Evolutionary conservation across 1,284 basidiomycete species (phyloP), one percentile per base, ranked within the genome.

Genomic region (Sanguinoderma infundibulare): DNA sequence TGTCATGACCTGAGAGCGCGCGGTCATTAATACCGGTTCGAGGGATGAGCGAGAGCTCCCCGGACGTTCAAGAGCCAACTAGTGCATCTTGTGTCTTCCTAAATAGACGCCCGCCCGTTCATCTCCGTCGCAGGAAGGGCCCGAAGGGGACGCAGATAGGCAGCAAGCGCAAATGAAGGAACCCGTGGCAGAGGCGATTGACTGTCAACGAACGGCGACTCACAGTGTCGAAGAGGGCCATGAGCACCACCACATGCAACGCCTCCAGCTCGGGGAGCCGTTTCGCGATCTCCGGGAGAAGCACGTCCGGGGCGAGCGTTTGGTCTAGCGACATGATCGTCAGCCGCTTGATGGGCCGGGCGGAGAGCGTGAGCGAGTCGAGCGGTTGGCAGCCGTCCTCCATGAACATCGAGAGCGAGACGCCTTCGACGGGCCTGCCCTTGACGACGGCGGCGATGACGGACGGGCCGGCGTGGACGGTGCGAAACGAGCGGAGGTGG

Each of bases 281-380:
- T 47, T 68, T 63, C 3, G 82, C 76, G 6, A 88, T 75, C 55
- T 82, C 80, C 3, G 73, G 64, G 26, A 88, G 71, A 52, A 88
- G 72, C 47, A 75, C 72, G 1, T 74, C 69, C 7, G 82, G 83
- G 0, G 71, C 40, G 28, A 61, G 62, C 0, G 75, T 78, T 5
- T 73, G 63, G 63, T 86, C 86, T 42, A 88, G 83, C 34, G 82
- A 82, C 74, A 88, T 83, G 36, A 87, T 74, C 24, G 84, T 88
- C 39, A 88, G 72, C 64, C 83, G 77, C 54, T 73, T 75, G 55
- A 88, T 70, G 0, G 80, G 74, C 12, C 63, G 68, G 0, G 79
- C 71, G 4, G 81, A 77, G 40, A 76, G 69, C 7, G 69, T 65
- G 10, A 88, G 73, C 1, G 81, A 79, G 53, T 83, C 78, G 44